Base-by-base conservation (phyloP, 2,329 filamentous ascomycete species). In the Blumeriella jaapii region DNA sequence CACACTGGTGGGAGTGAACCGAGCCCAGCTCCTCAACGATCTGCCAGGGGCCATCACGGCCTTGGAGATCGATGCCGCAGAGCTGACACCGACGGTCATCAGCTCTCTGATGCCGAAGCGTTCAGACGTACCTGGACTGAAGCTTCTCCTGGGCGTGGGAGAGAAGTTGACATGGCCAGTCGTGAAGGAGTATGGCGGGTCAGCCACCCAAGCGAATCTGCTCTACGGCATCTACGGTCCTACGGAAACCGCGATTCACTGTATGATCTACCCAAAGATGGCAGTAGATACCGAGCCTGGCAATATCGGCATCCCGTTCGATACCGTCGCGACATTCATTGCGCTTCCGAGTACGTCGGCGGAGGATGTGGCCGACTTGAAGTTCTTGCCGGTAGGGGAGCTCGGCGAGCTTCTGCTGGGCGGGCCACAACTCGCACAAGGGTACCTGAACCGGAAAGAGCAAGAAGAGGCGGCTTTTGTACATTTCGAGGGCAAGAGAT, bases 191-290 rank as follows among this genome's bases (percentile, higher is more conserved):
- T 95, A 91, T 63, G 85, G 84, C 5, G 59, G 59, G 6, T 54
- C 62, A 15, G 45, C 50, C 6, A 43, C 38, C 3, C 39, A 51
- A 32, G 32, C 40, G 23, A 78, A 81, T 46, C 76, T 93, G 27
- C 65, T 95, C 1, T 87, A 84, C 70, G 87, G 78, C 20, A 93
- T 94, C 85, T 95, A 95, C 53, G 87, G 87, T 0, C 87, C 87
- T 1, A 95, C 87, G 0, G 87, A 95, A 60, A 84, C 84, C 6
- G 76, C 86, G 0, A 93, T 95, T 38, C 87, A 95, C 55, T 95
- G 84, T 54, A 93, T 84, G 1, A 59, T 91, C 4, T 78, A 84
- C 44, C 63, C 77, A 0, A 61, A 64, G 0, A 78, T 93, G 48
- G 53, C 60, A 5, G 62, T 65, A 4, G 55, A 58, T 13, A 71